Evolutionary conservation across 2,329 filamentous ascomycete species (phyloP), one percentile per base, ranked within the genome.

Genomic region (Hirsutella rhossiliensis): DNA sequence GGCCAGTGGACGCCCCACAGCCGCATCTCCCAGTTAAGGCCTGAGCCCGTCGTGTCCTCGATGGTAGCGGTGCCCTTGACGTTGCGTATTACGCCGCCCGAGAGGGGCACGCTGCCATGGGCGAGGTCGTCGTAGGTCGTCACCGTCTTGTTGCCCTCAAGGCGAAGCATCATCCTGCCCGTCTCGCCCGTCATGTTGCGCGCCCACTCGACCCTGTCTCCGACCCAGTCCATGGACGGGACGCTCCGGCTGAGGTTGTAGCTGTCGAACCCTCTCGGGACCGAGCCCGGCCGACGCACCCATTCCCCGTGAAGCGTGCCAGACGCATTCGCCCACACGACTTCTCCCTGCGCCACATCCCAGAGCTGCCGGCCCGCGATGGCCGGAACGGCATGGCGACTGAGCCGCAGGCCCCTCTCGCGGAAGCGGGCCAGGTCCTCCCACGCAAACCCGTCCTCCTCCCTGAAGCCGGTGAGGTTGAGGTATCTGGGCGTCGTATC

Each of bases 1-100:
- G 84, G 80, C 71, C 88, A 94, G 65, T 97, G 90, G 4, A 94
- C 75, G 4, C 92, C 92, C 62, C 87, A 82, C 41, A 95, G 65
- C 42, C 77, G 73, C 65, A 94, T 79, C 52, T 89, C 82, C 80
- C 84, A 89, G 52, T 78, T 84, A 56, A 82, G 82, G 5, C 84
- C 83, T 47, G 62, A 61, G 11, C 64, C 76, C 72, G 52, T 76
- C 76, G 45, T 76, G 54, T 92, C 87, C 53, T 87, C 80, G 34
- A 96, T 69, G 7, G 76, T 80, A 43, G 90, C 65, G 7, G 79
- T 77, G 1, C 80, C 85, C 45, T 75, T 76, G 43, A 90, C 76
- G 54, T 84, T 78, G 41, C 84, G 80, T 29, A 81, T 74, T 23
- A 75, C 64, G n/a, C 73, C 68, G 11, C 70, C 70, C n/a, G 67